Evolutionary conservation across 2,329 filamentous ascomycete genomes (phyloP).

Genomic region (Phyllosticta capitalensis): DNA sequence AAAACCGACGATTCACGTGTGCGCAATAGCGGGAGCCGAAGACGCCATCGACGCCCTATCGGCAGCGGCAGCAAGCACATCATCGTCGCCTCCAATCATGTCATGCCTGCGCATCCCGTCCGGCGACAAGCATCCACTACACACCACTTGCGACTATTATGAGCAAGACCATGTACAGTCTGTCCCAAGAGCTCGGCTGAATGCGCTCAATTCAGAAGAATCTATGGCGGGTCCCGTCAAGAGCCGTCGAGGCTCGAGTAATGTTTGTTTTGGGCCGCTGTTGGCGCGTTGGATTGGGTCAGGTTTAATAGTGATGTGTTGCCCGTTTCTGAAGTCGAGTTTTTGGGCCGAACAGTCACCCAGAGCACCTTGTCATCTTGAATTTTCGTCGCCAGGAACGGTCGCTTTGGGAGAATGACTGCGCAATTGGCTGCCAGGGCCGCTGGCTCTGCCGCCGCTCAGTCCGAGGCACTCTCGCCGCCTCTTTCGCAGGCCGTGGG

Average conservation of each 20-base stretch:
- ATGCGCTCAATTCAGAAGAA: background rate
- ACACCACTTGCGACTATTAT: background rate
- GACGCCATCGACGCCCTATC: background rate
- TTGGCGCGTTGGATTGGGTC: background rate
- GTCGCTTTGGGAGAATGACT: background rate
- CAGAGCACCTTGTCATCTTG: background rate
- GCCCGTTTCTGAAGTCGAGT: background rate
- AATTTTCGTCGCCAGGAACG: background rate
- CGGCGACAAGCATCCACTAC: background rate
- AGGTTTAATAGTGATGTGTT: background rate
- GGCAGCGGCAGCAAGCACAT: background rate
- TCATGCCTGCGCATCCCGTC: background rate
- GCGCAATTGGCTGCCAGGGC: background rate
- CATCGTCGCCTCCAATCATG: background rate
- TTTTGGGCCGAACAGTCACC: background rate
- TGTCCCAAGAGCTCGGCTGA: background rate
- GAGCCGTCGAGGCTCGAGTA: background rate
- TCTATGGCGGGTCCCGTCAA: background rate
- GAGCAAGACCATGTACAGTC: background rate
- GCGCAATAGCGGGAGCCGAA: background rate
- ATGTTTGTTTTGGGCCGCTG: background rate
- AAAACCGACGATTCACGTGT: background rate
- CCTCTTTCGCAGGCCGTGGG: slow-evolving; percentile 27
- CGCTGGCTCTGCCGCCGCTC: background rate
- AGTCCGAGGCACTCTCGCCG: slow-evolving; percentile 13